Evolutionary conservation across 805 yeast species (phyloP).

Genomic region (Suhomyces sp.): DNA sequence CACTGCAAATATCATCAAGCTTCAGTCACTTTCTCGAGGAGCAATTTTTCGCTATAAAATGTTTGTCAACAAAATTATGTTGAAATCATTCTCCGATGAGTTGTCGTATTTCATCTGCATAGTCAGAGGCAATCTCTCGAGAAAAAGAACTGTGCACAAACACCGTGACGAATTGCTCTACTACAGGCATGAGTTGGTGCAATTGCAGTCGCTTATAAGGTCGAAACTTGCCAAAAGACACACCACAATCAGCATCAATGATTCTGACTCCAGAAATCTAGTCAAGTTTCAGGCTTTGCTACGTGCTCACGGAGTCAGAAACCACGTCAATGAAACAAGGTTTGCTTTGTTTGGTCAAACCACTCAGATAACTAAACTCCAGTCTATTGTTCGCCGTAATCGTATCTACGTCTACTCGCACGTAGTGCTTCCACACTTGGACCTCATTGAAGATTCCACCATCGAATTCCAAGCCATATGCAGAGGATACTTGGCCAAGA

Average conservation of each 20-base stretch:
- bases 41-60: conserved; percentile 60
- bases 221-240: conserved; percentile 17
- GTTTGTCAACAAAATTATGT: conserved; percentile 60
- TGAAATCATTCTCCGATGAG: conserved; percentile 54
- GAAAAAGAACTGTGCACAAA: conserved; percentile 30
- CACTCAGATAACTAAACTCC: conserved; percentile 31
- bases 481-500: conserved; percentile 23
- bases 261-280: conserved; percentile 17
- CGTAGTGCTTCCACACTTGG: conserved; percentile 21
- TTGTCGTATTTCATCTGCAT: conserved; percentile 48
- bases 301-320: conserved; percentile 40
- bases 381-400: conserved; percentile 32
- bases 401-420: conserved; percentile 17
- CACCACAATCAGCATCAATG: conserved; percentile 6
- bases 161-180: conserved; percentile 33
- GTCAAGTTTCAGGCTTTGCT: conserved; percentile 40
- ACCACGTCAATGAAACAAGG: conserved; percentile 10
- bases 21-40: conserved; percentile 74
- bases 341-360: conserved; percentile 6
- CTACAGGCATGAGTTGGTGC: conserved; percentile 30
- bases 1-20: conserved; percentile 35
- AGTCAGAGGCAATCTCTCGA: conserved; percentile 46
- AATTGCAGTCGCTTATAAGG: conserved; percentile 40
- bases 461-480: conserved; percentile 29
- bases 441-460: conserved; percentile 19